Conservation (phyloP, 2,329 filamentous ascomycete genomes). For the Fusarium sp. region DNA sequence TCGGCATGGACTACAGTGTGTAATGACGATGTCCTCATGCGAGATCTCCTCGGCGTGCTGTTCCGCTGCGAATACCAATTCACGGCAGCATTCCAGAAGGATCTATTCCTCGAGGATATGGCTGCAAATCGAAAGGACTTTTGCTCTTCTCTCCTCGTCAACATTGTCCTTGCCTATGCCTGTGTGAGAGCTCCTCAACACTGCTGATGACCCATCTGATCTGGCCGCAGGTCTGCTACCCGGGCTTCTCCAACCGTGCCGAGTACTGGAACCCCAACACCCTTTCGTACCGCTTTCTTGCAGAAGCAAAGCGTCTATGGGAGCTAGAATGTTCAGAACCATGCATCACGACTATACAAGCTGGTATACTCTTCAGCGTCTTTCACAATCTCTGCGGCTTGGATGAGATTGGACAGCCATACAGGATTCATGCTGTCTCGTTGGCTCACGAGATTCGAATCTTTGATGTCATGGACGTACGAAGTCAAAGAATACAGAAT, state of each 20-base stretch:
- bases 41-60: conserved; percentile 44
- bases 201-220: neutral
- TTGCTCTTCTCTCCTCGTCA: conserved; percentile 56
- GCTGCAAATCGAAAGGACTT: conserved; percentile 44
- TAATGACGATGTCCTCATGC: conserved; percentile 51
- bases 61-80: conserved; percentile 53
- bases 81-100: conserved; percentile 53
- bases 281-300: conserved; percentile 51
- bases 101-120: conserved; percentile 56
- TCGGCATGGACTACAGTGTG: conserved; percentile 54
- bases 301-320: conserved; percentile 55
- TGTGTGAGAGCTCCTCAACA: conserved; percentile 46
- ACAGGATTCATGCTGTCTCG: conserved; percentile 46
- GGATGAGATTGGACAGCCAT: conserved; percentile 53
- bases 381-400: conserved; percentile 49
- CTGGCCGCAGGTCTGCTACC: conserved; percentile 46
- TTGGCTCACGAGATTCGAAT: conserved; percentile 50
- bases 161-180: conserved; percentile 50
- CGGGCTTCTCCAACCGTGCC: conserved; percentile 42
- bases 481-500: conserved; percentile 31
- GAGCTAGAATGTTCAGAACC: conserved; percentile 47
- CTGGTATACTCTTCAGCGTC: conserved; percentile 49
- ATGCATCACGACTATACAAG: conserved; percentile 52
- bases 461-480: conserved; percentile 37
- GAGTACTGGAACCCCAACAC: conserved; percentile 53